phyloP scores from a whole-genome alignment of 441 rosid species.

The Populus hybrid region DNA sequence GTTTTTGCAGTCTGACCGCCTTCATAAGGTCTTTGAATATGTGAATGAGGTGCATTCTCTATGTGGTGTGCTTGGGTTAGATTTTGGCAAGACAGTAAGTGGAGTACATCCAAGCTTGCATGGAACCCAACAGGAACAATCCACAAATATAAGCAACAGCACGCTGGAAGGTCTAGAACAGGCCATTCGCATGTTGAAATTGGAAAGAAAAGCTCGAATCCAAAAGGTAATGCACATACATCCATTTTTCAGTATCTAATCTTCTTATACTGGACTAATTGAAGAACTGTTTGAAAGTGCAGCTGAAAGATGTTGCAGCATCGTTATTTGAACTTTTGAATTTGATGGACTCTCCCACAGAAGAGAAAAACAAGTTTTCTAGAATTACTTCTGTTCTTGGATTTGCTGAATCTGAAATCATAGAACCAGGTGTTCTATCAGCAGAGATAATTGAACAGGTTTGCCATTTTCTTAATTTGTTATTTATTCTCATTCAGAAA shows the following conservation, averaged over 20 bases:
- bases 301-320: slow-evolving; percentile 70
- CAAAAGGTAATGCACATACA: slow-evolving; percentile 53
- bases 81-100: slow-evolving; percentile 75
- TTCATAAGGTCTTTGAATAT: slow-evolving; percentile 67
- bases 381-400: slow-evolving; percentile 51
- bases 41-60: slow-evolving; percentile 87
- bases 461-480: slow-evolving; percentile 1
- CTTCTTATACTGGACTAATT: slow-evolving; percentile 9
- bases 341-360: slow-evolving; percentile 87
- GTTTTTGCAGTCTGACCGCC: slow-evolving; percentile 85
- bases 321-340: slow-evolving; percentile 80
- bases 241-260: neutral
- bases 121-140: slow-evolving; percentile 60
- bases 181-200: slow-evolving; percentile 64
- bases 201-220: slow-evolving; percentile 65
- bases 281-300: slow-evolving; percentile 27
- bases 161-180: slow-evolving; percentile 80
- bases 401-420: slow-evolving; percentile 60
- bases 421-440: slow-evolving; percentile 69
- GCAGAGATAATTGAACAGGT: slow-evolving; percentile 78
- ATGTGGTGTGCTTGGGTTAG: slow-evolving; percentile 84
- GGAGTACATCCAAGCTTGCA: slow-evolving; percentile 95
- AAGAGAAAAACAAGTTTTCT: slow-evolving; percentile 57
- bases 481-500: slow-evolving; percentile 5
- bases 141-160: slow-evolving; percentile 77